These are phyloP conservation scores for Lentinula guzmanii DNA, from an alignment of 768 basidiomycete genomes.

Conservation along the genomic window DNA sequence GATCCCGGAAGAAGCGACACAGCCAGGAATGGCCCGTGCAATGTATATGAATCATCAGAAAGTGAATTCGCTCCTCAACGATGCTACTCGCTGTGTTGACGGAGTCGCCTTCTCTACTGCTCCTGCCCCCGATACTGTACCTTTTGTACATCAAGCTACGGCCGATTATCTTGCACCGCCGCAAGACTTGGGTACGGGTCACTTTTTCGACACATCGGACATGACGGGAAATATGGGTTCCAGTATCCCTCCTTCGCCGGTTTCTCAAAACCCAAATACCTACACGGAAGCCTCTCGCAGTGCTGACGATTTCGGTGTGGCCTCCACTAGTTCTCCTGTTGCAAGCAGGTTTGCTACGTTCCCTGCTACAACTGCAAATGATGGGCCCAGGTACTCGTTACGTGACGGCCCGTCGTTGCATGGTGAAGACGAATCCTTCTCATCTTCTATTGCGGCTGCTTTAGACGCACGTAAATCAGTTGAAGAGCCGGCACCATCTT, in stretches of 20 bases:
- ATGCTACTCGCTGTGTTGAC: conserved; percentile 51
- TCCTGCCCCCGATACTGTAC: conserved; percentile 21
- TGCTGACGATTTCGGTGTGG: conserved; percentile 37
- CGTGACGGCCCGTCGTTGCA: conserved; percentile 24
- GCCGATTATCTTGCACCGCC: conserved; percentile 23
- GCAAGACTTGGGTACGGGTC: conserved; percentile 19
- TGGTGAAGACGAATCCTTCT: conserved; percentile 23
- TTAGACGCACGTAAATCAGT: conserved; percentile 9
- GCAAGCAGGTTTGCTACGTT: conserved; percentile 64
- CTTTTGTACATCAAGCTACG: conserved; percentile 2
- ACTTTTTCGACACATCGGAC: conserved; percentile 21
- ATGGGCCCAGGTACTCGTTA: conserved; percentile 15
- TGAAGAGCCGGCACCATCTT: conserved; percentile 31
- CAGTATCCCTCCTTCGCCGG: conserved; percentile 9
- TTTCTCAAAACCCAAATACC: neutral
- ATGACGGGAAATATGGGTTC: conserved; percentile 9
- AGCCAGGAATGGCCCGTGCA: conserved; percentile 71
- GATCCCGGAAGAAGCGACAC: conserved; percentile 75
- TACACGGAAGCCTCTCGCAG: conserved; percentile 1
- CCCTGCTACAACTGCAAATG: conserved; percentile 40
- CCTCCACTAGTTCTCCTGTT: conserved; percentile 14
- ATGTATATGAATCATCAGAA: conserved; percentile 65
- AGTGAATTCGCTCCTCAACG: conserved; percentile 54
- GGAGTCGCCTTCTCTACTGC: conserved; percentile 44
- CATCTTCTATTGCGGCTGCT: conserved; percentile 32